Evolutionary conservation across 345 rosid genomes (phyloP).

Genomic region (Syzygium grande): DNA sequence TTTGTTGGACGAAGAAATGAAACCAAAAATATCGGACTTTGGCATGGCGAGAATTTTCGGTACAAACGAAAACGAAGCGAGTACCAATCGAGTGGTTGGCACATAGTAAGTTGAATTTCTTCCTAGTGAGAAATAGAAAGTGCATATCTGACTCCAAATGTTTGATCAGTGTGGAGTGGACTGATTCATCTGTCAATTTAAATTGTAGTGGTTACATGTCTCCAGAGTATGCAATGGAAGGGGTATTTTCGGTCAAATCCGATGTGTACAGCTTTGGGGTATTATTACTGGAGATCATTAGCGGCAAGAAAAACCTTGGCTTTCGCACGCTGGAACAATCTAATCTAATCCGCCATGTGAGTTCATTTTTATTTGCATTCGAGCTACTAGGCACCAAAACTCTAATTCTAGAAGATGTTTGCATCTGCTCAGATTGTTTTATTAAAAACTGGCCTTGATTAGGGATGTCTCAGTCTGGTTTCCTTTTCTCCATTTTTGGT

Average conservation of each 20-base stretch:
- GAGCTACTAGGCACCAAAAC: background rate
- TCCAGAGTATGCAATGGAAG: conserved; percentile 83
- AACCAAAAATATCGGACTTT: conserved; percentile 32
- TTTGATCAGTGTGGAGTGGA: background rate
- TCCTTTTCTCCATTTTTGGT: background rate
- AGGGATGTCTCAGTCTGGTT: background rate
- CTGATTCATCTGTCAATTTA: background rate
- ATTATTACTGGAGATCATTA: conserved; percentile 49
- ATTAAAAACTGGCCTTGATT: background rate
- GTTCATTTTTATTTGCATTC: background rate
- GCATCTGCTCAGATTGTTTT: background rate
- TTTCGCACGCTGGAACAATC: conserved; percentile 29
- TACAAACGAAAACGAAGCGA: background rate
- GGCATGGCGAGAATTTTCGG: conserved; percentile 25
- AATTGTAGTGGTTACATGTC: conserved; percentile 64
- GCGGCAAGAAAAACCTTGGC: conserved; percentile 50
- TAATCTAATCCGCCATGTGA: conserved; percentile 50
- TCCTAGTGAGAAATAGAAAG: background rate
- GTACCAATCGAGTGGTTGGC: conserved; percentile 19
- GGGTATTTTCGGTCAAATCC: conserved; percentile 57
- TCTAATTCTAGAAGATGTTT: background rate
- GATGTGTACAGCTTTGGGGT: conserved; percentile 78
- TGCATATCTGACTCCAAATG: background rate
- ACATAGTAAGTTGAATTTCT: conserved; percentile 4
- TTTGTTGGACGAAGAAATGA: conserved; percentile 15